Evolutionary conservation across 179 eudicot species (phyloP).

Genomic region (Actinidia chinensis): DNA sequence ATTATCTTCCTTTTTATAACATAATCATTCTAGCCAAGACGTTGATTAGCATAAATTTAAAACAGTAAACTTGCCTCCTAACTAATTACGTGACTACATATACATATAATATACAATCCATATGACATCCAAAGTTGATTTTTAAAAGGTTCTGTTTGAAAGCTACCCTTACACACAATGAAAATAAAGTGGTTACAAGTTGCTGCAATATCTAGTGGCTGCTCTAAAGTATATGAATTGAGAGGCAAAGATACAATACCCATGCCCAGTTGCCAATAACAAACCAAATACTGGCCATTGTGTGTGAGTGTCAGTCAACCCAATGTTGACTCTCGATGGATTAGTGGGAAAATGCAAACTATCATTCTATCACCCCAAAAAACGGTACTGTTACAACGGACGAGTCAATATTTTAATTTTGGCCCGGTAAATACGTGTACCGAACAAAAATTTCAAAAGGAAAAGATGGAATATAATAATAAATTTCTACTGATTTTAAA

Average conservation of each 20-base stretch:
- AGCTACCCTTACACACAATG: not conserved
- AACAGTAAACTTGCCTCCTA: not conserved
- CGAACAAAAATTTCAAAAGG: no score
- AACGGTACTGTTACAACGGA: no score
- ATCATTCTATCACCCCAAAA: no score
- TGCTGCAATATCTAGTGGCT: conserved; percentile 9
- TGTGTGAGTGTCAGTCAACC: not conserved
- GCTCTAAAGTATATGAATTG: conserved; percentile 9
- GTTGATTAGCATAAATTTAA: not conserved
- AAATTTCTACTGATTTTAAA: no score
- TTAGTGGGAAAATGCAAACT: not conserved
- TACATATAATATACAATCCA: not conserved
- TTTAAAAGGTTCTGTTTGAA: not conserved
- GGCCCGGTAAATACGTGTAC: no score
- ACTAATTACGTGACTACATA: not conserved
- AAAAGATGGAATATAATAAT: no score
- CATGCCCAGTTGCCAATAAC: not conserved
- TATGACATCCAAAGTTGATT: not conserved
- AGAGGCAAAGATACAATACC: conserved; percentile 6
- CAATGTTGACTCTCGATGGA: conserved; percentile 4
- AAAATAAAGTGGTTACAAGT: conserved; percentile 15
- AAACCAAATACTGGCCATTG: not conserved
- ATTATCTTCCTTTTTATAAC: not conserved
- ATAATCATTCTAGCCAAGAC: not conserved
- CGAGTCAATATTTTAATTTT: no score